These are phyloP conservation scores for Stentor coeruleus DNA, from an alignment of 73 alveolate genomes.

Conservation along the genomic window DNA sequence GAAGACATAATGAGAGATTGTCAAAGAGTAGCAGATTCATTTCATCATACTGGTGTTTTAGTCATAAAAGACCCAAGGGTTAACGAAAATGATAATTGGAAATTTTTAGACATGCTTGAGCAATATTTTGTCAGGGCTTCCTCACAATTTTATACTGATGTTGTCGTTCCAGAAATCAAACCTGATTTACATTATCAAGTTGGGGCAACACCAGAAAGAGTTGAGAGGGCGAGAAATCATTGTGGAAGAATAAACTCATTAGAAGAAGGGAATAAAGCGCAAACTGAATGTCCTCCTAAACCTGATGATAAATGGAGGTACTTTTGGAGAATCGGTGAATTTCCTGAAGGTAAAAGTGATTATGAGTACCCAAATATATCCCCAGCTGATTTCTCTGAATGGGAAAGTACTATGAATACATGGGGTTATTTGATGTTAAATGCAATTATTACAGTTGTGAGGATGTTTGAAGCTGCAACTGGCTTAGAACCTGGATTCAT, in stretches of 20 bases:
- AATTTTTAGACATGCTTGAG: conserved; percentile 78
- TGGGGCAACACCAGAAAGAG: conserved; percentile 86
- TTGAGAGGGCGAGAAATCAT: conserved; percentile 84
- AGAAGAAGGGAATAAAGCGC: conserved; percentile 65
- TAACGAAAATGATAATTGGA: conserved; percentile 62
- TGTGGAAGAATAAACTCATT: conserved; percentile 42
- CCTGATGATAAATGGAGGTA: conserved; percentile 89
- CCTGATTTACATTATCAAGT: conserved; percentile 73
- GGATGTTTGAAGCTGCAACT: conserved; percentile 85
- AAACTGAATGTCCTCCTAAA: conserved; percentile 83
- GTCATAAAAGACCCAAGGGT: conserved; percentile 82
- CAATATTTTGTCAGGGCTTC: conserved; percentile 61
- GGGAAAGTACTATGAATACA: conserved; percentile 69
- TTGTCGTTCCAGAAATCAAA: conserved; percentile 59
- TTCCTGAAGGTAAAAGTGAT: conserved; percentile 33
- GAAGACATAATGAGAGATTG: conserved; percentile 45
- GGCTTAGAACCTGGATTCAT: conserved; percentile 63
- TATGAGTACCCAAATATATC: conserved; percentile 33
- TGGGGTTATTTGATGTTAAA: conserved; percentile 91
- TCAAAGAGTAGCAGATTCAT: conserved; percentile 68
- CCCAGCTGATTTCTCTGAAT: conserved; percentile 76
- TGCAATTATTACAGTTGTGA: conserved; percentile 78
- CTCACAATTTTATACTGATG: conserved; percentile 56
- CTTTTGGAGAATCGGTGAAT: conserved; percentile 80
- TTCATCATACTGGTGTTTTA: conserved; percentile 71